Conservation (phyloP, 106 monocot genomes). For the Iris macrosiphon region DNA sequence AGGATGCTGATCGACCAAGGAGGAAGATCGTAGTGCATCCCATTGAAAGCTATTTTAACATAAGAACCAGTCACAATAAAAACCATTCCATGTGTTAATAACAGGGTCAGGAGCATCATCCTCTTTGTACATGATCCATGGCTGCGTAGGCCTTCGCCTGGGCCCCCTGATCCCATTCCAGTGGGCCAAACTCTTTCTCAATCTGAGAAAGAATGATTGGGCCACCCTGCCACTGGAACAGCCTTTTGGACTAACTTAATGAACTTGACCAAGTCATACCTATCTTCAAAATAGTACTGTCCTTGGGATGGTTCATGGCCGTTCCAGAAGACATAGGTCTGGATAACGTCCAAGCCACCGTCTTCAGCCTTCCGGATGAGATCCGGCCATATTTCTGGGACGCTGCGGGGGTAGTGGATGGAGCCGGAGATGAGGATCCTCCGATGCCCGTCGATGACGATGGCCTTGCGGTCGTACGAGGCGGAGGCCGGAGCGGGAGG, state of each 20-base stretch:
- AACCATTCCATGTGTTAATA: conserved; percentile 95
- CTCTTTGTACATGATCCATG: conserved; percentile 99
- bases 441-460: conserved; percentile 41
- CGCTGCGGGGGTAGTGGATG: conserved; percentile 56
- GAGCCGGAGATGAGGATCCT: conserved; percentile 59
- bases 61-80: conserved; percentile 71
- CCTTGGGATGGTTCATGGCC: conserved; percentile 80
- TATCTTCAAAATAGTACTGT: conserved; percentile 77
- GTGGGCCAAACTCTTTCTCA: conserved; percentile 88
- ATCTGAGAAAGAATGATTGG: conserved; percentile 38
- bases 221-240: conserved; percentile 23
- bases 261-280: conserved; percentile 78
- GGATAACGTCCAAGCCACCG: conserved; percentile 75
- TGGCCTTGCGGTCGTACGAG: conserved; percentile 11
- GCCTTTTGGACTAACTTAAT: conserved; percentile 44
- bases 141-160: conserved; percentile 67
- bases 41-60: conserved; percentile 71
- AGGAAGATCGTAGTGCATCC: conserved; percentile 78
- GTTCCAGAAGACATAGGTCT: conserved; percentile 92
- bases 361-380: conserved; percentile 90
- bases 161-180: conserved; percentile 68
- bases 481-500: conserved; percentile 13
- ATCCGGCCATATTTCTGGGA: conserved; percentile 84
- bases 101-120: conserved; percentile 95
- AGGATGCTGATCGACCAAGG: conserved; percentile 98